Percentiles rank a stretch among this genome's conserved stretches.
These are phyloP conservation scores for Carnegiea gigantea DNA, from an alignment of 179 eudicot genomes.

Conservation along the genomic window DNA sequence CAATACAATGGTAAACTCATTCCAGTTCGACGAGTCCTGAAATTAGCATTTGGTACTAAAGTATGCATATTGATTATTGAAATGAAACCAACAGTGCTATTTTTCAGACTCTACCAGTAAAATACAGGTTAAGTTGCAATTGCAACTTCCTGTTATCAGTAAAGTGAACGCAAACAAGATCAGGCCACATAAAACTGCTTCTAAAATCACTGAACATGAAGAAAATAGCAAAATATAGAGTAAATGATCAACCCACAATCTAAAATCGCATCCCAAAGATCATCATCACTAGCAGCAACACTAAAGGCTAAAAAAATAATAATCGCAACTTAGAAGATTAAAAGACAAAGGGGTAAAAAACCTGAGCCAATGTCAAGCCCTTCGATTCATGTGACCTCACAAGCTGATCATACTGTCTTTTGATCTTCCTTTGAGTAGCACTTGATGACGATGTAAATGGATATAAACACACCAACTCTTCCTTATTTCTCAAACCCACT, in stretches of 20 bases:
- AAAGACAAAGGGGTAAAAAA: slow-evolving; percentile 12
- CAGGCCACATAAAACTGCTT: no score
- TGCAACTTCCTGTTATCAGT: neutral
- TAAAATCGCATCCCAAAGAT: no score
- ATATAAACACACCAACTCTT: slow-evolving; percentile 49
- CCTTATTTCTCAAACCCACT: slow-evolving; percentile 29
- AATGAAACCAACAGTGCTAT: neutral
- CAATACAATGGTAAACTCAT: neutral
- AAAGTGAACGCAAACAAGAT: neutral
- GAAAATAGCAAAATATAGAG: neutral
- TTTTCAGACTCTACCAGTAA: neutral
- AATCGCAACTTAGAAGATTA: no score
- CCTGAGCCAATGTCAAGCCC: slow-evolving; percentile 65
- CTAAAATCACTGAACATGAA: slow-evolving; percentile 1
- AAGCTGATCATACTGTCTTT: slow-evolving; percentile 72
- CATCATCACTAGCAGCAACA: neutral
- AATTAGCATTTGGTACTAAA: neutral
- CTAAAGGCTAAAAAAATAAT: neutral
- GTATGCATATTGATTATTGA: neutral
- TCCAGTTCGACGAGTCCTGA: neutral
- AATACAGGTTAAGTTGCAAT: neutral
- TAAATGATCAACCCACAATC: neutral
- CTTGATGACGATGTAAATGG: slow-evolving; percentile 72
- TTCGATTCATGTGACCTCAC: slow-evolving; percentile 57
- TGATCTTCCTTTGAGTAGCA: slow-evolving; percentile 67